Percentiles rank a stretch among this genome's conserved stretches.
Evolutionary conservation across 1,139 yeast genomes (phyloP).

Genomic region (Kodamaea arcana): DNA sequence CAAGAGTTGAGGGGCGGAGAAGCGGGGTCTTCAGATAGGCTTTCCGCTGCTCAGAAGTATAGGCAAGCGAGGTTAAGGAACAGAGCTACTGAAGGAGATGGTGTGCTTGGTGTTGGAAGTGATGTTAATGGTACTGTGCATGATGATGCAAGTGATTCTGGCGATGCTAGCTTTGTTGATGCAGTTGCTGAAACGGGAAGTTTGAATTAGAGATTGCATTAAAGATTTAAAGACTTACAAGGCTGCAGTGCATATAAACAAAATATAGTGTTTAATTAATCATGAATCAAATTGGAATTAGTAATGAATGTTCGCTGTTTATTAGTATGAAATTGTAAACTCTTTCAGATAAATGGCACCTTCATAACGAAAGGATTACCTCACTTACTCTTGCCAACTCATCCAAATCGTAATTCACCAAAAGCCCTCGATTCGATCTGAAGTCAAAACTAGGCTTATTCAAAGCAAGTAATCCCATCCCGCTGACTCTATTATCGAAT

Average conservation of each 20-base stretch:
- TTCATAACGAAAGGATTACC: neutral
- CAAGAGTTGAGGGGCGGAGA: slow-evolving; percentile 46
- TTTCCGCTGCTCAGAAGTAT: slow-evolving; percentile 35
- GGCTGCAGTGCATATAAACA: too few species aligned
- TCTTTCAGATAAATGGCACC: too few species aligned
- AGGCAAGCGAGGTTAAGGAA: slow-evolving; percentile 32
- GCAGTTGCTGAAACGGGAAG: too few species aligned
- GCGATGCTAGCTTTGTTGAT: neutral
- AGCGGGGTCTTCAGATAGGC: slow-evolving; percentile 11
- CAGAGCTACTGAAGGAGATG: slow-evolving; percentile 7
- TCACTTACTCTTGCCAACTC: slow-evolving; percentile 16
- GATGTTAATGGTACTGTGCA: neutral
- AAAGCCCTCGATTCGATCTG: slow-evolving; percentile 21
- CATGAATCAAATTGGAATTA: too few species aligned
- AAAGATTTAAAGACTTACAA: too few species aligned
- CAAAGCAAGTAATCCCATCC: slow-evolving; percentile 36
- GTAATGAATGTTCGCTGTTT: too few species aligned
- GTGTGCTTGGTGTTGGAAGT: neutral
- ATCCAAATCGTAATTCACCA: slow-evolving; percentile 37
- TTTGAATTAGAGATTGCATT: too few species aligned
- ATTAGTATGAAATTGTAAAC: too few species aligned
- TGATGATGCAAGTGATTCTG: neutral
- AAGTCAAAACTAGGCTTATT: slow-evolving; percentile 37
- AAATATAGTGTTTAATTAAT: too few species aligned
- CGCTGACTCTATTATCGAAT: slow-evolving; percentile 35